phyloP scores from a whole-genome alignment of 495 filamentous ascomycete species.

The Cercophora sp. region DNA sequence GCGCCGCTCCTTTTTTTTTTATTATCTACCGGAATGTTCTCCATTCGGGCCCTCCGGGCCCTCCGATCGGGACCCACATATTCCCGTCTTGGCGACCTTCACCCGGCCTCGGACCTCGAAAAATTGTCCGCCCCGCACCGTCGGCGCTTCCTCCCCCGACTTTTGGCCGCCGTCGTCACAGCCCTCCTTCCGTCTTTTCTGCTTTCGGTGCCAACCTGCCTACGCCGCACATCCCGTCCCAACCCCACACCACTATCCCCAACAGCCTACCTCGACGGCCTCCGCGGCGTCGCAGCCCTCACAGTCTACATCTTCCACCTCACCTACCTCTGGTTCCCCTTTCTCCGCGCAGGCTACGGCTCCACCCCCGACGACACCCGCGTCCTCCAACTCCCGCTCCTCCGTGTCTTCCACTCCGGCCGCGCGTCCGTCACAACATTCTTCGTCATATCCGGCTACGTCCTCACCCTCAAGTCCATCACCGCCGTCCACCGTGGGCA shows the following conservation, averaged over 20 bases:
- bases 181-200: constrained; percentile 22
- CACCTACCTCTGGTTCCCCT: constrained; percentile 39
- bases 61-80: no score
- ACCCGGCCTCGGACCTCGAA: no score
- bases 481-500: constrained; percentile 51
- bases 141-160: no score
- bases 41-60: no score
- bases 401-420: constrained; percentile 62
- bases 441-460: constrained; percentile 73
- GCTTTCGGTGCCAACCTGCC: constrained; percentile 38
- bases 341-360: constrained; percentile 35
- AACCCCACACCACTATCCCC: constrained; percentile 20
- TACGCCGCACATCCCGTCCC: constrained; percentile 16
- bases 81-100: no score
- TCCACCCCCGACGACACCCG: constrained; percentile 32
- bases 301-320: constrained; percentile 56
- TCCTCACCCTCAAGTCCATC: constrained; percentile 61
- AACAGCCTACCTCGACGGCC: constrained; percentile 55
- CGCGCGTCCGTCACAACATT: constrained; percentile 71
- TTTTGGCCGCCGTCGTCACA: constrained; percentile 5
- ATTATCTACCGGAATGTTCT: no score
- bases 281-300: constrained; percentile 56
- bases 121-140: no score
- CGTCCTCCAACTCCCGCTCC: constrained; percentile 62
- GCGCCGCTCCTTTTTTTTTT: no score